Conservation (phyloP, 2,329 filamentous ascomycete genomes). For the Colletotrichum chlorophyti region DNA sequence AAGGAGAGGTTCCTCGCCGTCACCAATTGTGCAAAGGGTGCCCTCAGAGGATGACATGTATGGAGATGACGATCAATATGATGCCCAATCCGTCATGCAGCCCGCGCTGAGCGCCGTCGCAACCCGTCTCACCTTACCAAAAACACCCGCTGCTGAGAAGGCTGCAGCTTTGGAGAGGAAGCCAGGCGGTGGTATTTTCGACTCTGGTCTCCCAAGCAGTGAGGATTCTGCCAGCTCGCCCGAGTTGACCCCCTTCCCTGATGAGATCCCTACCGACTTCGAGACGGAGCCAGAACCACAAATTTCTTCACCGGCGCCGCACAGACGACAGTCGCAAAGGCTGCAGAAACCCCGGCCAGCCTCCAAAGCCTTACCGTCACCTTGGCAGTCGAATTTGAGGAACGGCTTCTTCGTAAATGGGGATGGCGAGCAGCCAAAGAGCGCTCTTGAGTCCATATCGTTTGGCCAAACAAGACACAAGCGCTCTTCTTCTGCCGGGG, state of each 20-base stretch:
- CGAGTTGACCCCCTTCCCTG: slow-evolving; percentile 24
- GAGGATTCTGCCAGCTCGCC: slow-evolving; percentile 26
- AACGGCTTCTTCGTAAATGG: slow-evolving; percentile 41
- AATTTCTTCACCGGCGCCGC: slow-evolving; percentile 14
- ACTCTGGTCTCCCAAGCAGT: slow-evolving; percentile 10
- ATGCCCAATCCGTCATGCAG: slow-evolving; percentile 65
- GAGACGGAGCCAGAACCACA: slow-evolving; percentile 20
- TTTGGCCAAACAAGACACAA: slow-evolving; percentile 54
- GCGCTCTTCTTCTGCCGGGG: slow-evolving; percentile 61
- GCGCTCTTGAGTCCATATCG: slow-evolving; percentile 49
- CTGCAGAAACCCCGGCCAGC: slow-evolving; percentile 19
- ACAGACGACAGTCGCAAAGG: slow-evolving; percentile 12
- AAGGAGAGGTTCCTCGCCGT: slow-evolving; percentile 8
- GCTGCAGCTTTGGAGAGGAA: slow-evolving; percentile 58
- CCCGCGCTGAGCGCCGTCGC: slow-evolving; percentile 64
- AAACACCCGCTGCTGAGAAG: slow-evolving; percentile 65
- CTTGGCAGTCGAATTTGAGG: slow-evolving; percentile 52
- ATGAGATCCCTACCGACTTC: slow-evolving; percentile 23
- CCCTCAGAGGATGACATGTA: slow-evolving; percentile 43
- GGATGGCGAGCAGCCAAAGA: slow-evolving; percentile 35
- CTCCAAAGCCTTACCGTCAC: slow-evolving; percentile 35
- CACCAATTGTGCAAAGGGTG: slow-evolving; percentile 16
- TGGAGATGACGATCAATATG: slow-evolving; percentile 52
- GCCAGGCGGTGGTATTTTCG: slow-evolving; percentile 44
- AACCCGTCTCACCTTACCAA: slow-evolving; percentile 60